Base-by-base conservation (phyloP, 495 filamentous ascomycete species). In the Xylaria grammica region DNA sequence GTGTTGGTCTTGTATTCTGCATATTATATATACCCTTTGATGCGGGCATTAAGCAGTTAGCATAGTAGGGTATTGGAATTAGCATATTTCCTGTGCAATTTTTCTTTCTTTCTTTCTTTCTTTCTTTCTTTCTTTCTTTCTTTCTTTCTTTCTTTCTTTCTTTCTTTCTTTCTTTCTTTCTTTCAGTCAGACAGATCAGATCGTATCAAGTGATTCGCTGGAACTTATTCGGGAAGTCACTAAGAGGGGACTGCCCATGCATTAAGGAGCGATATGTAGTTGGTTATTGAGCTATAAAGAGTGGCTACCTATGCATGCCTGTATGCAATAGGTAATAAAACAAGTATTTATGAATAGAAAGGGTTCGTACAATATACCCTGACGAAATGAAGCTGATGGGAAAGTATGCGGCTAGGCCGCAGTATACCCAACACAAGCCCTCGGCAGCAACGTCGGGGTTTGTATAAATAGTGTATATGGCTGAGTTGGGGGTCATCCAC, bases 11-110 rank as follows among this genome's bases (percentile, higher is more conserved):
- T 36, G 30, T 36, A 15, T n/a, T 53, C 20, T 20, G 30, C 19
- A 53, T 36, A 20, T 34, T 36, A n/a, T 36, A 36, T 53, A 53
- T 53, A 53, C 51, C 51, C 51, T 53, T n/a, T 53, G 29, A 34
- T 32, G 22, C 27, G 19, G 26, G 30, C 9, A 30, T 24, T 15
- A 51, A n/a, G n/a, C n/a, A n/a, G n/a, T 30, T 30, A 4, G 27
- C 26, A n/a, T 27, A 17, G 27, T n/a, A 51, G 15, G 49, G 49
- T 30, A n/a, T n/a, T 44, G 4, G 49, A 17, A 51, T 30, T 30
- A n/a, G 49, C 26, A 30, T 30, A 30, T 50, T n/a, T 51, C 49
- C 27, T n/a, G 17, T 9, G n/a, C n/a, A n/a, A n/a, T n/a, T n/a
- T n/a, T n/a, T n/a, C n/a, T n/a, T n/a, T n/a, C n/a, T n/a, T n/a